These are phyloP conservation scores for Aspergillus saccharolyticus DNA, from an alignment of 495 filamentous ascomycete genomes.

Conservation along the genomic window DNA sequence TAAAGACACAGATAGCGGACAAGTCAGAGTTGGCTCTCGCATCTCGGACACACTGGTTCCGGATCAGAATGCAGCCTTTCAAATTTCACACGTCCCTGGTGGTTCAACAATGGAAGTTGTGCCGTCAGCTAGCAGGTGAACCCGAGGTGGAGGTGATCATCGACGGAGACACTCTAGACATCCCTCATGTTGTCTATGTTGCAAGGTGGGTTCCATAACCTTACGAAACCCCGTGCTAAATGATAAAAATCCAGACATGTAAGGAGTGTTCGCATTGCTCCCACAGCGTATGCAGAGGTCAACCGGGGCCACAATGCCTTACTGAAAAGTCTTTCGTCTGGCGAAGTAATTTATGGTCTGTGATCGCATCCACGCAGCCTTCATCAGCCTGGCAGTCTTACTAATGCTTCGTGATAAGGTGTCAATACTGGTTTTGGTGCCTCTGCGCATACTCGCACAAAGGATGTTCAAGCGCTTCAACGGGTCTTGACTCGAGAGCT, in stretches of 20 bases:
- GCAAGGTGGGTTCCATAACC: neutral
- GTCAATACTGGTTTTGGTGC: conserved; percentile 3
- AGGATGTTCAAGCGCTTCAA: neutral
- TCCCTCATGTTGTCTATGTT: neutral
- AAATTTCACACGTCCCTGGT: neutral
- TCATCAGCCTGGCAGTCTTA: neutral
- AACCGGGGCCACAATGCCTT: neutral
- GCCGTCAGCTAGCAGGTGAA: neutral
- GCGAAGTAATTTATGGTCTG: conserved; percentile 5
- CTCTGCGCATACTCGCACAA: neutral
- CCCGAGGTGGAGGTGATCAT: neutral
- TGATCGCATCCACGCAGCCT: neutral
- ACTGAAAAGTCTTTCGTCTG: neutral
- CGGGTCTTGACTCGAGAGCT: neutral
- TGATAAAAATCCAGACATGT: neutral
- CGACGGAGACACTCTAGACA: neutral
- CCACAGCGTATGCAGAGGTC: neutral
- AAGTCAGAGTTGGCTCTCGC: neutral
- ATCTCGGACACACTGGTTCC: neutral
- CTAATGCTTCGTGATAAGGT: neutral
- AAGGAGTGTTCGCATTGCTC: neutral
- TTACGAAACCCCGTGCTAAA: too few relatives aligned
- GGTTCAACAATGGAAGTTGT: neutral
- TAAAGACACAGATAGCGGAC: neutral
- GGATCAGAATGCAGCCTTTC: neutral